A percentile compares a stretch with the other conserved stretches of the same genome.
Evolutionary conservation across 805 yeast genomes (phyloP).

Genomic region (Jamesozyma hellenica): DNA sequence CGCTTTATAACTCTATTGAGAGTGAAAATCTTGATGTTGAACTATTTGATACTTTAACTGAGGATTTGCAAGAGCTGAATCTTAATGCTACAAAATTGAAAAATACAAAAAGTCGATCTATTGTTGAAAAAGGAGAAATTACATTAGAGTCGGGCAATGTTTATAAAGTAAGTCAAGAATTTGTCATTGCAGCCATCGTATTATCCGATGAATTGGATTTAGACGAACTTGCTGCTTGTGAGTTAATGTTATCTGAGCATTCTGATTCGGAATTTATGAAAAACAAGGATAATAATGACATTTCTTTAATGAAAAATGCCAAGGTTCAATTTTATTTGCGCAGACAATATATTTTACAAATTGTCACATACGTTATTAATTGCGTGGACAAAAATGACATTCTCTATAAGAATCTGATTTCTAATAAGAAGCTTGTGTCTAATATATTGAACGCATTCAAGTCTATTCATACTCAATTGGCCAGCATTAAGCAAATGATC

Average conservation of each 20-base stretch:
- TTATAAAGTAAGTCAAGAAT: slow-evolving; percentile 54
- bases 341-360: slow-evolving; percentile 63
- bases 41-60: slow-evolving; percentile 28
- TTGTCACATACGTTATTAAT: slow-evolving; percentile 36
- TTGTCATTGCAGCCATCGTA: slow-evolving; percentile 47
- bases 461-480: slow-evolving; percentile 46
- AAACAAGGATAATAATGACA: slow-evolving; percentile 8
- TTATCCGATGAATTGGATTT: slow-evolving; percentile 58
- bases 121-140: slow-evolving; percentile 38
- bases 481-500: slow-evolving; percentile 42
- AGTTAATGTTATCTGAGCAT: slow-evolving; percentile 40
- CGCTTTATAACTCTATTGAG: slow-evolving; percentile 40
- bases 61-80: slow-evolving; percentile 38
- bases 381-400: slow-evolving; percentile 12
- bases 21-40: slow-evolving; percentile 15
- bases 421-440: slow-evolving; percentile 26
- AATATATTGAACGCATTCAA: slow-evolving; percentile 46
- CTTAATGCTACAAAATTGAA: slow-evolving; percentile 32
- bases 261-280: slow-evolving; percentile 13
- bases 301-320: slow-evolving; percentile 45
- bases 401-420: slow-evolving; percentile 9
- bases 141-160: slow-evolving; percentile 38
- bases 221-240: slow-evolving; percentile 71
- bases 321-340: slow-evolving; percentile 59
- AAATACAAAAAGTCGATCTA: slow-evolving; percentile 38